Evolutionary conservation across 768 basidiomycete species (phyloP), one percentile per base, ranked within the genome.

Genomic region (Kwoniella sp.): DNA sequence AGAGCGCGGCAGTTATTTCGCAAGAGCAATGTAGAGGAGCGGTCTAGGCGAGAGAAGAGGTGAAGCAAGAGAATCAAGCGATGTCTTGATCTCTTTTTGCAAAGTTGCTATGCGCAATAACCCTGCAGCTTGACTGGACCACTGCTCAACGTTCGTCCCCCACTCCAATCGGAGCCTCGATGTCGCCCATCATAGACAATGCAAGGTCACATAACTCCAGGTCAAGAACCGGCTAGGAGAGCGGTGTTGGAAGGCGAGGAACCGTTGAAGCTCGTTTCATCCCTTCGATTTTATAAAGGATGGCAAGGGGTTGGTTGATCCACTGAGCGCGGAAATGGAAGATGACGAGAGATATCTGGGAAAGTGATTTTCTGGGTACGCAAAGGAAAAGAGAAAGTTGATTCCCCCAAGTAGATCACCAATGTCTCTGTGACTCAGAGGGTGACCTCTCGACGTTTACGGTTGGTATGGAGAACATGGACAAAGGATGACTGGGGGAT

Each of bases 261-360:
- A 29, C 17, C 25, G 54, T 22, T 55, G 54, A 55, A 55, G 54
- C 30, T 31, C 20, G 54, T 55, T 55, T 55, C 54, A 55, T 34
- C 28, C n/a, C 7, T 55, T 55, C 34, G 29, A 29, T 31, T 8
- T 45, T 7, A 38, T 30, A 41, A 57, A 57, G 56, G 56, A 41
- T 41, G 15, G 30, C 41, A 45, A 20, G 41, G 41, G 41, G 20
- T n/a, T n/a, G n/a, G n/a, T n/a, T 3, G 15, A 45, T 45, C 41
- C 41, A 7, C 20, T 45, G 41, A 45, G 41, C 41, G 41, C 41
- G 41, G 41, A 3, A 8, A 45, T 11, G 41, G 41, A 45, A 45
- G 41, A 45, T 29, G 26, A 30, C 29, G 29, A 55, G 54, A 31
- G 54, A 30, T 12, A n/a, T 17, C 26, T 17, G n/a, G 9, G 22